phyloP scores from a whole-genome alignment of 345 rosid genomes.

The Acer negundo region DNA sequence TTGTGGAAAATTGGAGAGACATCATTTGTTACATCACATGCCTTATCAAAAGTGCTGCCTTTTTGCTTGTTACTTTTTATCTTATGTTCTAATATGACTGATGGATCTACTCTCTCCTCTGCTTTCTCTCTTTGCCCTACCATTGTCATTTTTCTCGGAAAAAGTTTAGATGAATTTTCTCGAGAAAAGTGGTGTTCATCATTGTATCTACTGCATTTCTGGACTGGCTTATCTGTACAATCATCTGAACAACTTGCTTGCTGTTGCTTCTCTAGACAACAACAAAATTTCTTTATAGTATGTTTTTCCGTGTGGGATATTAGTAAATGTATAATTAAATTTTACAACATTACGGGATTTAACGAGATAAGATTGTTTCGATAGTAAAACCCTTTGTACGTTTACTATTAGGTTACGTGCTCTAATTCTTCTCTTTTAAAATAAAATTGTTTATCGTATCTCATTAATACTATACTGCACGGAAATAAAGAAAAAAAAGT shows the following conservation, averaged over 20 bases:
- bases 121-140: conserved; percentile 10
- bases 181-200: conserved; percentile 7
- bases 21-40: conserved; percentile 28
- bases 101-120: background rate
- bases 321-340: too few species aligned
- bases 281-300: background rate
- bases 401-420: too few species aligned
- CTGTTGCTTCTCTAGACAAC: background rate
- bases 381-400: too few species aligned
- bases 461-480: too few species aligned
- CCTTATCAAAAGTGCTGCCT: conserved; percentile 22
- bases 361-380: too few species aligned
- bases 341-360: too few species aligned
- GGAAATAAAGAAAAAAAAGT: too few species aligned
- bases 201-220: conserved; percentile 22
- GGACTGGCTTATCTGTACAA: conserved; percentile 13
- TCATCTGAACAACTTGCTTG: background rate
- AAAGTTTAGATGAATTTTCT: conserved; percentile 6
- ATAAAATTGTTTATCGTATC: too few species aligned
- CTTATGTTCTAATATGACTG: background rate
- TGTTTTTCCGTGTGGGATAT: too few species aligned
- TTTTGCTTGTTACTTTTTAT: background rate
- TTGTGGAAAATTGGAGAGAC: conserved; percentile 12
- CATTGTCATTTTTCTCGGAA: conserved; percentile 15
- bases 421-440: too few species aligned